Conservation (phyloP, 345 rosid genomes). For the Eucalyptus coolabah region DNA sequence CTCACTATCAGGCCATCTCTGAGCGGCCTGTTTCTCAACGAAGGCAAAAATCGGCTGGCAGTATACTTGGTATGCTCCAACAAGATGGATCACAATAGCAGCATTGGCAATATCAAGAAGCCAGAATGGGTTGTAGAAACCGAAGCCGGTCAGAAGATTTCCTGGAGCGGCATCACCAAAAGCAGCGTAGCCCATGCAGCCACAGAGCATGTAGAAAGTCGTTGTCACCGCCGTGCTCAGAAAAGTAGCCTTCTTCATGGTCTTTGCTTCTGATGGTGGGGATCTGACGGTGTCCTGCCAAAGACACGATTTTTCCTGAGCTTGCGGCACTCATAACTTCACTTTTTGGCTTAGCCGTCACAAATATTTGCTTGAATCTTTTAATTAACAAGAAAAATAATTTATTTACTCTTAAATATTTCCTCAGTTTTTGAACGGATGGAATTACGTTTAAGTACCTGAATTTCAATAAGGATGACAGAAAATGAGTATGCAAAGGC, state of each 20-base stretch:
- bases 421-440: background rate
- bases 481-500: conserved; percentile 88
- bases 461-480: conserved; percentile 67
- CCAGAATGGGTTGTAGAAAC: conserved; percentile 56
- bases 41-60: conserved; percentile 50
- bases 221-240: conserved; percentile 30
- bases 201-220: conserved; percentile 39
- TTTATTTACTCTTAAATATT: background rate
- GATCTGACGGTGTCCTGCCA: conserved; percentile 32
- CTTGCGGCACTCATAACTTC: background rate
- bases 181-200: conserved; percentile 55
- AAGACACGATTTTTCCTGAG: background rate
- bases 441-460: conserved; percentile 18
- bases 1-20: conserved; percentile 13
- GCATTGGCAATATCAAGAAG: conserved; percentile 52
- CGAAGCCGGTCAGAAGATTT: conserved; percentile 49
- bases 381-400: background rate
- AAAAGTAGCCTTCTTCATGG: conserved; percentile 39
- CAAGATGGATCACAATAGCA: conserved; percentile 47
- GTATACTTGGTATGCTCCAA: conserved; percentile 56
- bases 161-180: conserved; percentile 49
- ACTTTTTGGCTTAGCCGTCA: background rate
- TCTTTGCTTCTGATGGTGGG: conserved; percentile 38
- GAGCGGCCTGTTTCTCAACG: conserved; percentile 20
- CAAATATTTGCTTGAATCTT: background rate